phyloP scores from a whole-genome alignment of 805 yeast genomes.

The Candida yuanshanica region DNA sequence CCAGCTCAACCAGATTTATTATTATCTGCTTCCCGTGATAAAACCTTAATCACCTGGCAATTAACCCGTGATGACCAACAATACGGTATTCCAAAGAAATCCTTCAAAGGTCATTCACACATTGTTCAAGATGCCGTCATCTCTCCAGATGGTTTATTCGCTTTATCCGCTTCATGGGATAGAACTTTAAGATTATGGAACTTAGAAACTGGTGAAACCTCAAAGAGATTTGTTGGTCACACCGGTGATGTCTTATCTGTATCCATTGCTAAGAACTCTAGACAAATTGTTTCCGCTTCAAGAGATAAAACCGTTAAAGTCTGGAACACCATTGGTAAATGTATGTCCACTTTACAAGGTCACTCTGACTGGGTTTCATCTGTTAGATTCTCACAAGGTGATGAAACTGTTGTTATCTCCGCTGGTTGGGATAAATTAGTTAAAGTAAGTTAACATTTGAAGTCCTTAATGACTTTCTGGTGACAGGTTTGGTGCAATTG shows the following conservation, averaged over 20 bases:
- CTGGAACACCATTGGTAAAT: slow-evolving; percentile 98
- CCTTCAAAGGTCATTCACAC: slow-evolving; percentile 98
- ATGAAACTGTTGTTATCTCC: slow-evolving; percentile 78
- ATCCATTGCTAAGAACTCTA: slow-evolving; percentile 91
- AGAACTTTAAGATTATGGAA: slow-evolving; percentile 99
- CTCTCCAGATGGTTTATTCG: slow-evolving; percentile 96
- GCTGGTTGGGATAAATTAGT: slow-evolving; percentile 99
- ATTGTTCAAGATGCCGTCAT: slow-evolving; percentile 96
- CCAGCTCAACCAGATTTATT: slow-evolving; percentile 97
- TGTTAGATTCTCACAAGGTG: slow-evolving; percentile 92
- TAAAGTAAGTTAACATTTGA: slow-evolving; percentile 71
- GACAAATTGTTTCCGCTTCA: slow-evolving; percentile 97
- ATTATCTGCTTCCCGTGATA: slow-evolving; percentile 98
- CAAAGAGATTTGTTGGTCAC: slow-evolving; percentile 97
- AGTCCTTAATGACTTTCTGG: not conserved
- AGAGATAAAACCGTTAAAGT: slow-evolving; percentile 98
- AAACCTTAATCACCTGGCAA: slow-evolving; percentile 97
- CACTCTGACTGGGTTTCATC: slow-evolving; percentile 99
- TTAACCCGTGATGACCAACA: slow-evolving; percentile 92
- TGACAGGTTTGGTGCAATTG: not conserved
- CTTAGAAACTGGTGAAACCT: slow-evolving; percentile 86
- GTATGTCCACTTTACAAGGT: slow-evolving; percentile 89
- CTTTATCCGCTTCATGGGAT: slow-evolving; percentile 99
- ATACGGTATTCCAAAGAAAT: slow-evolving; percentile 97
- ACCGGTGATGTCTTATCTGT: slow-evolving; percentile 95